Percentiles rank a stretch among this genome's conserved stretches.
Evolutionary conservation across 176 grass and related monocot species (phyloP).

Genomic region (Saccharum spontaneum): DNA sequence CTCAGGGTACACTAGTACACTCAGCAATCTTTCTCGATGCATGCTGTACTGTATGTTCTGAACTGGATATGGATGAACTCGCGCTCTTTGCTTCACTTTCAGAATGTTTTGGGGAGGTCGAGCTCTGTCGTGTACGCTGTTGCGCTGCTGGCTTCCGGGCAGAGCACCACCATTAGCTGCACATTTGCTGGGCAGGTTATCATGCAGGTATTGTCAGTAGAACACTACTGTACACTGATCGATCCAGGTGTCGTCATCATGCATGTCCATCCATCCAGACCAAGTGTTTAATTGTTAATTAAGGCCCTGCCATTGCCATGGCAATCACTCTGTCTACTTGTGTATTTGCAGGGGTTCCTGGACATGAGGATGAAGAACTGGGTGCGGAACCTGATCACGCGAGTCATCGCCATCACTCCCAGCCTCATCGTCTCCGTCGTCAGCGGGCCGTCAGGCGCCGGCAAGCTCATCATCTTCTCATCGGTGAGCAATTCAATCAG

Average conservation of each 20-base stretch:
- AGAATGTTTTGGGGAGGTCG: conserved; percentile 69
- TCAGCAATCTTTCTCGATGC: no score
- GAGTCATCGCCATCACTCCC: conserved; percentile 61
- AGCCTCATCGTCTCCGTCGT: conserved; percentile 62
- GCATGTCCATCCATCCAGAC: no score
- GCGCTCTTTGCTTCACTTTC: not conserved
- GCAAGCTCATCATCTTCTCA: conserved; percentile 59
- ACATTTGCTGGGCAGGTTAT: conserved; percentile 91
- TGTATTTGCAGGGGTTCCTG: conserved; percentile 58
- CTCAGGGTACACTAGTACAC: conserved; percentile 31
- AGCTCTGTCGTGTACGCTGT: conserved; percentile 72
- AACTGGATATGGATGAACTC: no score
- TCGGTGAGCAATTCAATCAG: conserved; percentile 28
- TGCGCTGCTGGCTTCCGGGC: conserved; percentile 80
- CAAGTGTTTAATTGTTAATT: no score
- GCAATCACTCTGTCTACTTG: no score
- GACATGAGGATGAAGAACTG: conserved; percentile 83
- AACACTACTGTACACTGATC: no score
- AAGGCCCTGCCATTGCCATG: no score
- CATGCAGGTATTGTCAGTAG: conserved; percentile 37
- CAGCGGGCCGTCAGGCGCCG: conserved; percentile 48
- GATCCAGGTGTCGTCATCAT: no score
- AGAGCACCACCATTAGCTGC: conserved; percentile 87
- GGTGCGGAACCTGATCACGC: conserved; percentile 69
- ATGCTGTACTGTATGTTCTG: no score